phyloP scores from a whole-genome alignment of 257 asterid species.

The Cinchona pubescens region DNA sequence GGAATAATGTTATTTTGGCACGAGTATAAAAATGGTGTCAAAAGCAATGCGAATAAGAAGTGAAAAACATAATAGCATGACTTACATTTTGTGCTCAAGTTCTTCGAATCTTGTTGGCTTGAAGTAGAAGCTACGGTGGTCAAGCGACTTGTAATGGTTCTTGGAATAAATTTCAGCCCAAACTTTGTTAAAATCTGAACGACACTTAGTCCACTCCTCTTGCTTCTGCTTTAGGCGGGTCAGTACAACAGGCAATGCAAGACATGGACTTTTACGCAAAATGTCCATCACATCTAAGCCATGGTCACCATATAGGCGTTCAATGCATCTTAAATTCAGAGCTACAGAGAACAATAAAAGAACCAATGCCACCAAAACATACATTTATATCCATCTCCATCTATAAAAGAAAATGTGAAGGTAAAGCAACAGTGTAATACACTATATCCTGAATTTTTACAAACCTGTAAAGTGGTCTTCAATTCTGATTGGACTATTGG shows the following conservation, averaged over 20 bases:
- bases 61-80: slow-evolving; percentile 18
- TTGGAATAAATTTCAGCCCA: slow-evolving; percentile 96
- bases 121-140: slow-evolving; percentile 97
- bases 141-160: slow-evolving; percentile 95
- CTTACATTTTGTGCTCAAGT: slow-evolving; percentile 93
- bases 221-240: slow-evolving; percentile 97
- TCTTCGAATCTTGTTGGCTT: slow-evolving; percentile 98
- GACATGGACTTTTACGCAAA: slow-evolving; percentile 76
- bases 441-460: slow-evolving; percentile 13
- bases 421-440: slow-evolving; percentile 4
- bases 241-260: slow-evolving; percentile 74
- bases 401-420: background rate
- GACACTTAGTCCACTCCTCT: slow-evolving; percentile 95
- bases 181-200: slow-evolving; percentile 84
- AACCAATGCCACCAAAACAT: slow-evolving; percentile 12
- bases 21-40: background rate
- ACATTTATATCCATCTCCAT: background rate
- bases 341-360: slow-evolving; percentile 41
- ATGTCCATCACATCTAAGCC: slow-evolving; percentile 95
- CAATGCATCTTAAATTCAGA: slow-evolving; percentile 87
- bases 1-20: background rate
- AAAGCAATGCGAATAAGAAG: slow-evolving; percentile 3
- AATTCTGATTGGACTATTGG: slow-evolving; percentile 56
- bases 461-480: slow-evolving; percentile 92
- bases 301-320: slow-evolving; percentile 97